Evolutionary conservation across 2,329 filamentous ascomycete genomes (phyloP).

Genomic region (Bertia moriformis): DNA sequence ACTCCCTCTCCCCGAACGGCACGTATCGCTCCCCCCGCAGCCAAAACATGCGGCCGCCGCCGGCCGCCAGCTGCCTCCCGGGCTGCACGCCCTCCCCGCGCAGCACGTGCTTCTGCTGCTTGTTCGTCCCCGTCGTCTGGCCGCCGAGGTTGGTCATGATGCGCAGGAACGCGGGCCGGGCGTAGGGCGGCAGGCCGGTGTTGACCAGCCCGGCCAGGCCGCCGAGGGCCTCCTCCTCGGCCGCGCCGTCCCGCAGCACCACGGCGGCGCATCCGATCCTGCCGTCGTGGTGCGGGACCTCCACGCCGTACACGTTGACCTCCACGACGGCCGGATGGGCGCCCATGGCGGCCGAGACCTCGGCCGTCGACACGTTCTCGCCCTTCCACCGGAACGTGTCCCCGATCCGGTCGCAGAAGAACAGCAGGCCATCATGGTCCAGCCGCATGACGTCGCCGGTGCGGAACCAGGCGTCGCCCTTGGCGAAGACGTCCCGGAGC

Average conservation of each 20-base stretch:
- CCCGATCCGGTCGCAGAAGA: constrained; percentile 69
- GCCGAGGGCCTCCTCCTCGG: constrained; percentile 29
- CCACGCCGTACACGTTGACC: constrained; percentile 75
- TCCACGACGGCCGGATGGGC: constrained; percentile 53
- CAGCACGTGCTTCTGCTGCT: constrained; percentile 69
- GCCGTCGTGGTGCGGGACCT: constrained; percentile 68
- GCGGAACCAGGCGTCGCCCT: constrained; percentile 71
- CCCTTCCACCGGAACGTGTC: constrained; percentile 72
- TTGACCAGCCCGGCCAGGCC: constrained; percentile 45
- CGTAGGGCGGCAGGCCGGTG: constrained; percentile 53
- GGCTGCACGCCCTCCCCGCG: constrained; percentile 64
- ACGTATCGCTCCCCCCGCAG: constrained; percentile 52
- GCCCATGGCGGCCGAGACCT: constrained; percentile 66
- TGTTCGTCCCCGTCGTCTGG: constrained; percentile 69
- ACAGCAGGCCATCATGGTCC: constrained; percentile 57
- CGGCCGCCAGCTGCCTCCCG: constrained; percentile 25
- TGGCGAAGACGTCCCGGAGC: constrained; percentile 54
- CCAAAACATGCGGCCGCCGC: constrained; percentile 47
- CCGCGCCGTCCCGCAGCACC: constrained; percentile 32
- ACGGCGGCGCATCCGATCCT: constrained; percentile 70
- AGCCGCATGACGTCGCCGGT: constrained; percentile 69
- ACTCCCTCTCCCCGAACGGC: constrained; percentile 51
- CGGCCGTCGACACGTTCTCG: constrained; percentile 66
- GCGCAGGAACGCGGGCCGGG: constrained; percentile 65
- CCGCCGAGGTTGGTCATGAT: constrained; percentile 39